phyloP scores from a whole-genome alignment of 495 filamentous ascomycete genomes.

The Aspergillus leporis region DNA sequence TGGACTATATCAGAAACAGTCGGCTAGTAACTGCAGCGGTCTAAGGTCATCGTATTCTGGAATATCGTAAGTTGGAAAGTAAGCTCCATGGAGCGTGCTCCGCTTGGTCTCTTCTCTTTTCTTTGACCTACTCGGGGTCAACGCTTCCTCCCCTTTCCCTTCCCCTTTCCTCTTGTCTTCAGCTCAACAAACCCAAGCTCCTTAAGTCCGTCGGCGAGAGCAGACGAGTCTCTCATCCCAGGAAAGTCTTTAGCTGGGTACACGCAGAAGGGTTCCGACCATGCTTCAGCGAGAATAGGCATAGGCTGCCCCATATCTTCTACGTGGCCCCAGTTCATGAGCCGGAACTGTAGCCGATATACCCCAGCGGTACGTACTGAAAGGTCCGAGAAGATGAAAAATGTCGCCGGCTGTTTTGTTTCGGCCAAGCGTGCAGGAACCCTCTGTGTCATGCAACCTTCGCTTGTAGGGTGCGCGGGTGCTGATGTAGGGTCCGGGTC shows the following conservation, averaged over 20 bases:
- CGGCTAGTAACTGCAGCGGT: too few relatives aligned
- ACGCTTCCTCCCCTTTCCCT: slow-evolving; percentile 42
- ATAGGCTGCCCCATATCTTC: slow-evolving; percentile 57
- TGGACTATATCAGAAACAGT: background rate
- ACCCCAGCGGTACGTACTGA: slow-evolving; percentile 84
- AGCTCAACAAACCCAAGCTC: slow-evolving; percentile 48
- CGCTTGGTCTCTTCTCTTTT: background rate
- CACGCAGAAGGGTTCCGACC: slow-evolving; percentile 82
- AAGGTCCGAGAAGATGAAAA: slow-evolving; percentile 95
- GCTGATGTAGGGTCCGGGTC: slow-evolving; percentile 47
- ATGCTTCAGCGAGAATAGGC: slow-evolving; percentile 63
- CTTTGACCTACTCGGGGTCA: background rate
- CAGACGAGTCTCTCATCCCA: slow-evolving; percentile 70
- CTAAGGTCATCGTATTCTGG: background rate
- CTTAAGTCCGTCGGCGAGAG: slow-evolving; percentile 41
- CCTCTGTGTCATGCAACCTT: slow-evolving; percentile 15
- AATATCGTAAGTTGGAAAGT: background rate
- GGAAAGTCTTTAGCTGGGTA: slow-evolving; percentile 97
- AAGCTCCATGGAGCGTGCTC: background rate
- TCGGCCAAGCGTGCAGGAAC: slow-evolving; percentile 15
- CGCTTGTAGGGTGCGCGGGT: slow-evolving; percentile 70
- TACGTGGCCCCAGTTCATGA: slow-evolving; percentile 65
- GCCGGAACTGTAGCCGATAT: slow-evolving; percentile 81
- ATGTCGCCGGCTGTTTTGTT: slow-evolving; percentile 57
- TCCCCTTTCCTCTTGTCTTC: slow-evolving; percentile 47